These are phyloP conservation scores for Pseudopithomyces chartarum DNA, from an alignment of 2,329 filamentous ascomycete species.

Conservation along the genomic window DNA sequence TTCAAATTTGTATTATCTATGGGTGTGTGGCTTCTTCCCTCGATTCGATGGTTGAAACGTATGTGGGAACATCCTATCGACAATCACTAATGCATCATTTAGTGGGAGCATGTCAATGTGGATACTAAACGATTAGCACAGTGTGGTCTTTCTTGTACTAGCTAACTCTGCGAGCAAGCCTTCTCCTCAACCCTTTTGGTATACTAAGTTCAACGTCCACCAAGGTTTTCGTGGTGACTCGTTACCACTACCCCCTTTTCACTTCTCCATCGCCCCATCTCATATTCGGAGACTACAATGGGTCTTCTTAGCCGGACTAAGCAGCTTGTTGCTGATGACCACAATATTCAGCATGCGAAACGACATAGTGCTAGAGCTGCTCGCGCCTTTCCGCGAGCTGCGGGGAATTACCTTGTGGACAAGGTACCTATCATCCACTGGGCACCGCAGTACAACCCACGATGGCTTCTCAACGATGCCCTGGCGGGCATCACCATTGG, in stretches of 20 bases:
- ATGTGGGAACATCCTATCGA: background rate
- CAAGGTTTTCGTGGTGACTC: background rate
- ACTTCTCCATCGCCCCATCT: background rate
- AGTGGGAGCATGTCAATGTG: background rate
- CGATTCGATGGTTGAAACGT: background rate
- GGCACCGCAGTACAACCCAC: slow-evolving; percentile 64
- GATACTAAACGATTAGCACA: background rate
- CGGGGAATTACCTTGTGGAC: slow-evolving; percentile 61
- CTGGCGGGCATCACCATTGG: slow-evolving; percentile 72
- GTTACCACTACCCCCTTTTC: slow-evolving; percentile 4
- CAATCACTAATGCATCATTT: background rate
- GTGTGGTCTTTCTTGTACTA: background rate
- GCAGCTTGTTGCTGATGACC: slow-evolving; percentile 29
- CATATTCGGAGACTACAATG: slow-evolving; percentile 20
- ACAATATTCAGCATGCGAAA: slow-evolving; percentile 32
- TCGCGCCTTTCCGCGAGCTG: slow-evolving; percentile 56
- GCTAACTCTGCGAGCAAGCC: background rate
- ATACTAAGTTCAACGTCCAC: slow-evolving; percentile 1
- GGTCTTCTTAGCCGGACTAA: slow-evolving; percentile 24
- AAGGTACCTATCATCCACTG: slow-evolving; percentile 68
- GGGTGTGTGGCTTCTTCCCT: background rate
- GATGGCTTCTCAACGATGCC: slow-evolving; percentile 66
- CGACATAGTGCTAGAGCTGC: slow-evolving; percentile 38
- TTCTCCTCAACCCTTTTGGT: background rate
- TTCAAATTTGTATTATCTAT: background rate